Evolutionary conservation across 1,284 basidiomycete genomes (phyloP), one percentile per base, ranked within the genome.

Genomic region (Fomitopsis pinicola): DNA sequence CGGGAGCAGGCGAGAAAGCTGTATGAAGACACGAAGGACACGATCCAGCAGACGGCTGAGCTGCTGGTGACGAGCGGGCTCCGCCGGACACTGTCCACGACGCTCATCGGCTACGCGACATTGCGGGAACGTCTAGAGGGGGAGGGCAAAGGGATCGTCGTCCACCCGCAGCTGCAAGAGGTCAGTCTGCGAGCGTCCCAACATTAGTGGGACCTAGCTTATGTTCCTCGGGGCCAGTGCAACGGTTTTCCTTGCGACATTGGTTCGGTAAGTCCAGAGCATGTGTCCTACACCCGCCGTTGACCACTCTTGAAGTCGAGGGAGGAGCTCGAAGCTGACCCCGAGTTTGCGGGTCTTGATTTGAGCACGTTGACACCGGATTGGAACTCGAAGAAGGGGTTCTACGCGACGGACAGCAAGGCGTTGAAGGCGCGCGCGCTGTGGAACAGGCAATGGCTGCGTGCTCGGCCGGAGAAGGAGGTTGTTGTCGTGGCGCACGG

Each of bases 401-500:
- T 71, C 65, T 73, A 74, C 65, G 71, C 70, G 19, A 55, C 63
- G 15, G 59, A 67, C n/a, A 62, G 64, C 40, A 55, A 59, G 12
- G 61, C 69, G 30, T 64, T 75, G 46, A 62, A 65, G 60, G 68
- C 67, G 5, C 70, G 73, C 26, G 73, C 73, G 6, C 68, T 70
- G 40, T 74, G 73, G 73, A 65, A 67, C 56, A 68, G 73, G 15
- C 60, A 55, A 40, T 75, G 73, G 73, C 68, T 75, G 30, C 71
- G 73, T 44, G 59, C 64, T 36, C 71, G 71, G 19, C 71, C 72
- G 19, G 73, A 75, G 67, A 63, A 62, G 42, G 68, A 69, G 46
- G 73, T 75, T 64, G 73, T 70, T 36, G 68, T 75, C 57, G 73
- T 75, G 44, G 61, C 70, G 30, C 73, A 75, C 59, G 73, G 69